These are phyloP conservation scores for Arthrobotrys sinensis DNA, from an alignment of 2,329 filamentous ascomycete species.

Conservation along the genomic window DNA sequence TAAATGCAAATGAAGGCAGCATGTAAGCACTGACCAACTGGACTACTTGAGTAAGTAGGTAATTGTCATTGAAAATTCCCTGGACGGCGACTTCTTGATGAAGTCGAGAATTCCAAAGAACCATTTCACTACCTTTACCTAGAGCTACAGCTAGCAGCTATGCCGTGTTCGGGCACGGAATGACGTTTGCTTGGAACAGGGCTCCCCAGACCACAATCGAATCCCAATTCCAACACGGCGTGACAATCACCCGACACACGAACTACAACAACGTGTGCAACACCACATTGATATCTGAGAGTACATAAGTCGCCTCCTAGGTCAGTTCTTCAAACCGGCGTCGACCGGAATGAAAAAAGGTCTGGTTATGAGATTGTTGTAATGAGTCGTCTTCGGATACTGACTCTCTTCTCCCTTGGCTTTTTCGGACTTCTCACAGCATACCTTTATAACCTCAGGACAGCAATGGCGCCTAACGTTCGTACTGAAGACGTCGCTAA, in stretches of 20 bases:
- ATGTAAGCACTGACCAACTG: too few species aligned
- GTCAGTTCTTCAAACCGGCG: neutral
- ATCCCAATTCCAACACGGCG: neutral
- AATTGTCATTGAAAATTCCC: too few species aligned
- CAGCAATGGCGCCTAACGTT: slow-evolving; percentile 20
- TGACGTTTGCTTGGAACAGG: neutral
- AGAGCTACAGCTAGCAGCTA: too few species aligned
- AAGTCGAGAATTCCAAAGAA: too few species aligned
- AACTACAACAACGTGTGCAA: slow-evolving; percentile 18
- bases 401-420: slow-evolving; percentile 30
- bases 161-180: neutral
- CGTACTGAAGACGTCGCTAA: slow-evolving; percentile 30
- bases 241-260: slow-evolving; percentile 5
- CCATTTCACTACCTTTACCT: too few species aligned
- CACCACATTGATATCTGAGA: neutral
- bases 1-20: too few species aligned
- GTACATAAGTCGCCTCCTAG: neutral
- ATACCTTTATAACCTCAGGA: slow-evolving; percentile 33
- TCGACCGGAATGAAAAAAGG: slow-evolving; percentile 13
- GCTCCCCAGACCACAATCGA: too few species aligned
- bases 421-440: slow-evolving; percentile 22
- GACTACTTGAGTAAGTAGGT: too few species aligned
- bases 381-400: slow-evolving; percentile 30
- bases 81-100: too few species aligned
- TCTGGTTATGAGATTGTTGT: slow-evolving; percentile 20